These are phyloP conservation scores for Lophiotrema nucula DNA, from an alignment of 495 filamentous ascomycete species.

Conservation along the genomic window DNA sequence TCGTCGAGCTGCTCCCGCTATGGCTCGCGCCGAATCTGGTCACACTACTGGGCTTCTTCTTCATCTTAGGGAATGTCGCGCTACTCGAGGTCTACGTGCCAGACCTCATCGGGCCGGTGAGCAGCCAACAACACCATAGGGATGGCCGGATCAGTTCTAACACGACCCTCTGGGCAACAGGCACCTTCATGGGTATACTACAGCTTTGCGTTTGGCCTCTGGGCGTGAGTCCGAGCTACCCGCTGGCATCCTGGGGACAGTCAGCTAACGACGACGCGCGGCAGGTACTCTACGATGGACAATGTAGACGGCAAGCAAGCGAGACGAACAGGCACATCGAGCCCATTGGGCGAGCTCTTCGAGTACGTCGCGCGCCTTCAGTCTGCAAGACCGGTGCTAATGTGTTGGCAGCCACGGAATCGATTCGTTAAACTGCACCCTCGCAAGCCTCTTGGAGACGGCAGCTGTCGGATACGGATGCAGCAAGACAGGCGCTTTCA, in stretches of 20 bases:
- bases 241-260: not conserved
- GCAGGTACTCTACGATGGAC: slow-evolving; percentile 92
- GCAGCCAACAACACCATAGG: slow-evolving; percentile 28
- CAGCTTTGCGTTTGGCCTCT: slow-evolving; percentile 88
- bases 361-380: slow-evolving; percentile 55
- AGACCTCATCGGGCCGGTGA: slow-evolving; percentile 86
- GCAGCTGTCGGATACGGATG: slow-evolving; percentile 88
- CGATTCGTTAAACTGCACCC: slow-evolving; percentile 93
- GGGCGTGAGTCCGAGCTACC: slow-evolving; percentile 62
- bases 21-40: slow-evolving; percentile 99
- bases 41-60: slow-evolving; percentile 91
- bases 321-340: slow-evolving; percentile 89
- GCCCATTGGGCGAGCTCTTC: slow-evolving; percentile 91
- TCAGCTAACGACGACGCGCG: slow-evolving; percentile 1
- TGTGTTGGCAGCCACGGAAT: slow-evolving; percentile 72
- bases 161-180: slow-evolving; percentile 41
- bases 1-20: slow-evolving; percentile 86
- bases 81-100: slow-evolving; percentile 81
- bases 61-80: slow-evolving; percentile 82
- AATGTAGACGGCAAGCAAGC: slow-evolving; percentile 99
- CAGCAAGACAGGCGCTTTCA: slow-evolving; percentile 80
- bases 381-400: slow-evolving; percentile 38
- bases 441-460: slow-evolving; percentile 83
- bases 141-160: slow-evolving; percentile 2
- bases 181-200: slow-evolving; percentile 91